Evolutionary conservation across 2,329 filamentous ascomycete genomes (phyloP), one percentile per base, ranked within the genome.

Genomic region (Elsinoe ampelina): DNA sequence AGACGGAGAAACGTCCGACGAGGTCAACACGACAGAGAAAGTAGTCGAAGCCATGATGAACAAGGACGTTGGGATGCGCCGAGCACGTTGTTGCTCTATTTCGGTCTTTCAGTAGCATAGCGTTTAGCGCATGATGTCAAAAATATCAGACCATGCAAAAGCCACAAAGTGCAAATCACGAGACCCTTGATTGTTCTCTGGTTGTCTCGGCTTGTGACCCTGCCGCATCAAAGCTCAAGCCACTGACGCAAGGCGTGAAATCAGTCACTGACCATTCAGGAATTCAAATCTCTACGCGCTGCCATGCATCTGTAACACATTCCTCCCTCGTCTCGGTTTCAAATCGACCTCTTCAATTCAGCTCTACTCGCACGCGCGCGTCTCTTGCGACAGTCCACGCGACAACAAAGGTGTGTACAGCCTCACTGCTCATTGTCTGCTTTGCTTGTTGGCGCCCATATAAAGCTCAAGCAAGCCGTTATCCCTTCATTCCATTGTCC

Each of bases 1-100:
- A 57, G 54, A 43, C 45, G 22, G 54, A 42, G 55, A 54, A 57
- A 43, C 43, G 55, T n/a, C 15, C 34, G 15, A 57, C 45, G 13
- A 57, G 43, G 55, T 50, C 30, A 20, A 22, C 38, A 35, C 26
- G 30, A 34, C 41, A 55, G 22, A 43, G 39, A n/a, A 55, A 45
- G 20, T 55, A 42, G 38, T 10, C 13, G 20, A 19, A 12, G n/a
- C 30, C 11, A 10, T 22, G 19, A 22, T 45, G 20, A 11, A 22
- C 11, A 6, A 26, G 20, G 17, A 6, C 3, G 19, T 2, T 26
- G 20, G 8, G 11, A 12, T 11, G 19, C 20, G 19, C 12, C n/a
- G 41, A 45, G 41, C 41, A 45, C 19, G 41, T 45, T n/a, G 41
- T 15, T 22, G 41, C 41, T 43, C 41, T 22, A 43, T 43, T 43